Percentiles rank a stretch among this genome's conserved stretches.
Evolutionary conservation across 345 rosid genomes (phyloP).

Genomic region (Lagerstroemia speciosa): DNA sequence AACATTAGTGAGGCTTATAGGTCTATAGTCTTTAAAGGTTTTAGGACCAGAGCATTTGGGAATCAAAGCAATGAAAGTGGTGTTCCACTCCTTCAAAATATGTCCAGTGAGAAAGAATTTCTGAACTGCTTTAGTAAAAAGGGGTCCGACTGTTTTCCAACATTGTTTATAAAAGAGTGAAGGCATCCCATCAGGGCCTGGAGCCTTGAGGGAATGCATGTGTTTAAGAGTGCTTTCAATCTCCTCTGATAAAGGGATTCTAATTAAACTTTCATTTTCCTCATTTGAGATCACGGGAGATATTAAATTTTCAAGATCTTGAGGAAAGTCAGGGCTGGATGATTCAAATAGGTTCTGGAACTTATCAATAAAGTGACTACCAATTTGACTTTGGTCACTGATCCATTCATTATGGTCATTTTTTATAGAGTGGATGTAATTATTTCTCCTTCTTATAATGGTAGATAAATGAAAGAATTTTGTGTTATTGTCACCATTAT

Average conservation of each 20-base stretch:
- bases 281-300: neutral
- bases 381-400: too few species aligned
- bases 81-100: neutral
- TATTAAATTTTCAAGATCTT: too few species aligned
- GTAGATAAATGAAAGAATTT: constrained; percentile 1
- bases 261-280: too few species aligned
- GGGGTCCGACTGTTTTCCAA: neutral
- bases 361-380: too few species aligned
- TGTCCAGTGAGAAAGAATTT: neutral
- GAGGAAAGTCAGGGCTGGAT: too few species aligned
- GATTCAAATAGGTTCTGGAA: neutral
- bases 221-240: neutral
- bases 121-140: neutral
- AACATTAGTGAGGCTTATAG: neutral
- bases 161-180: neutral
- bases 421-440: neutral
- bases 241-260: too few species aligned
- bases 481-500: neutral
- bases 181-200: neutral
- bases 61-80: neutral
- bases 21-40: neutral
- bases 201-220: neutral
- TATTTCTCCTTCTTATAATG: neutral
- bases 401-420: neutral
- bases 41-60: neutral